phyloP scores from a whole-genome alignment of 441 rosid genomes.

The Erysimum cheiri region DNA sequence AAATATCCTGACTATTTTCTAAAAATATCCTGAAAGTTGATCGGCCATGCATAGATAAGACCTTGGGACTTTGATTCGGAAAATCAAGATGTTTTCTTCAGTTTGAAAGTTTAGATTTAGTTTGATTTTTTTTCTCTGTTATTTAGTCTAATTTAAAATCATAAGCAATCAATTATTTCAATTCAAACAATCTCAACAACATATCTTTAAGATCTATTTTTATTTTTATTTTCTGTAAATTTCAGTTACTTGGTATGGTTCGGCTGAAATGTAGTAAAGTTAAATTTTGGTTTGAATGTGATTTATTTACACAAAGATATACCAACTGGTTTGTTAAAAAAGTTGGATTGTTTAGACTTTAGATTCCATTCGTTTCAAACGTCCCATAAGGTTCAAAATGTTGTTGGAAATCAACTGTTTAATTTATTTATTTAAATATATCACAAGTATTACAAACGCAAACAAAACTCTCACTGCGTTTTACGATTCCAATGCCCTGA shows the following conservation, averaged over 20 bases:
- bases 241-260: neutral
- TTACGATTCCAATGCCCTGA: slow-evolving; percentile 25
- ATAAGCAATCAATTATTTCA: no score
- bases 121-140: no score
- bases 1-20: neutral
- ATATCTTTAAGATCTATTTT: neutral
- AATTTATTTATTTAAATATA: no score
- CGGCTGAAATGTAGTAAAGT: no score
- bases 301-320: no score
- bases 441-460: neutral
- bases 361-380: neutral
- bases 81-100: no score
- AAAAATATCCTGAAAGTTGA: neutral
- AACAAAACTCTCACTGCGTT: neutral
- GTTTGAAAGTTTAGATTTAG: neutral
- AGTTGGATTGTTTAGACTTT: neutral
- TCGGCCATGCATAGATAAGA: neutral
- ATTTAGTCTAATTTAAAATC: no score
- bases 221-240: neutral
- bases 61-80: neutral
- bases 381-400: neutral
- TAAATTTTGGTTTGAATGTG: neutral
- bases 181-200: neutral
- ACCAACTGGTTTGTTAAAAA: neutral
- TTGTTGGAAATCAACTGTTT: neutral